Evolutionary conservation across 139 green algal species (phyloP).

Genomic region (Cymbomonas tetramitiformis): DNA sequence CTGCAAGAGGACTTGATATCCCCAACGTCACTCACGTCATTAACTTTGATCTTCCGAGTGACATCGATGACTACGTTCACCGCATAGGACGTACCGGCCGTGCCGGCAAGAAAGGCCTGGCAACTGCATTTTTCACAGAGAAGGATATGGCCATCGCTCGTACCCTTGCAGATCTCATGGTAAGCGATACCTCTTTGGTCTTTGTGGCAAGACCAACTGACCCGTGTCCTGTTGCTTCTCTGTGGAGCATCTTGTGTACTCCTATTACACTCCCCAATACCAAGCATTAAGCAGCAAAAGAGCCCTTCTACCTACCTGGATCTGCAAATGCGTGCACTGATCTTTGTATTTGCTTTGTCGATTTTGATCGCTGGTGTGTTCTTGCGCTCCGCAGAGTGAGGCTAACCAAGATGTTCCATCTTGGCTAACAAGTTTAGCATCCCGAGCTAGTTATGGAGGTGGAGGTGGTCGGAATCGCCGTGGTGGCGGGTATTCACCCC

Average conservation of each 20-base stretch:
- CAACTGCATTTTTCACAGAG: slow-evolving; percentile 86
- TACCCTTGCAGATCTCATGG: slow-evolving; percentile 61
- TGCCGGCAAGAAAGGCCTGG: slow-evolving; percentile 88
- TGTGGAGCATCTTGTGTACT: too few species aligned
- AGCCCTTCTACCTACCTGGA: too few species aligned
- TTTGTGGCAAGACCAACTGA: slow-evolving; percentile 19
- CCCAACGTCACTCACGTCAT: slow-evolving; percentile 71
- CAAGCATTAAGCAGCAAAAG: too few species aligned
- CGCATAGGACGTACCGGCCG: slow-evolving; percentile 66
- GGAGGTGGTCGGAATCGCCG: neutral
- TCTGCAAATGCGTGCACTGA: too few species aligned
- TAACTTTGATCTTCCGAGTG: slow-evolving; percentile 69
- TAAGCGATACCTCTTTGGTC: too few species aligned
- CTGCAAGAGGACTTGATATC: slow-evolving; percentile 81
- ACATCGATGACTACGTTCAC: slow-evolving; percentile 77
- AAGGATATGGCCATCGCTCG: slow-evolving; percentile 69
- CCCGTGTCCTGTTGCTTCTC: too few species aligned
- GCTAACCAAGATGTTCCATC: slow-evolving; percentile 87
- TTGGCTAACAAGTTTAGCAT: slow-evolving; percentile 69
- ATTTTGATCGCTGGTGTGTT: too few species aligned
- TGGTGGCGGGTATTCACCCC: too few species aligned
- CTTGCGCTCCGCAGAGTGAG: too few species aligned
- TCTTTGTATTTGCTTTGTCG: too few species aligned
- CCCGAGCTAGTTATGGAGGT: slow-evolving; percentile 22
- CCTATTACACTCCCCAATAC: too few species aligned